Evolutionary conservation across 1,284 basidiomycete genomes (phyloP).

Genomic region (Bondarzewia mesenterica): DNA sequence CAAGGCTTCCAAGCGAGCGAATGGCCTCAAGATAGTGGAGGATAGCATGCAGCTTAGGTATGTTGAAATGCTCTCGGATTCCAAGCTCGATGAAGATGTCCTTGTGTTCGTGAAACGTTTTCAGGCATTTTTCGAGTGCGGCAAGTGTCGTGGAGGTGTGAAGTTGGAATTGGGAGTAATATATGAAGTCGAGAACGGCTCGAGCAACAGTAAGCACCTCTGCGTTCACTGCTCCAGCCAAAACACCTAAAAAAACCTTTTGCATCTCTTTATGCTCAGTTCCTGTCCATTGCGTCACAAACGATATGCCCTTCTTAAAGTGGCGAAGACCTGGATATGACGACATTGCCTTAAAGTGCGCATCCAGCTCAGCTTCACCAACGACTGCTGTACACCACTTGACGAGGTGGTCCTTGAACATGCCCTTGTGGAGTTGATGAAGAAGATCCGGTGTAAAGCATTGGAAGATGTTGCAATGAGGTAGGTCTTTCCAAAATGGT

Average conservation of each 20-base stretch:
- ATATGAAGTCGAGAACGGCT: constrained; percentile 23
- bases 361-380: constrained; percentile 13
- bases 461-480: constrained; percentile 17
- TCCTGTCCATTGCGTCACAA: constrained; percentile 21
- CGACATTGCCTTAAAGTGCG: constrained; percentile 11
- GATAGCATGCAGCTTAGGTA: constrained; percentile 21
- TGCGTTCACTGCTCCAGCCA: constrained; percentile 7
- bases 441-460: constrained; percentile 22
- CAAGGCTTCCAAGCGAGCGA: constrained; percentile 9
- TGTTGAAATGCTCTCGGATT: constrained; percentile 20
- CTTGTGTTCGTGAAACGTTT: constrained; percentile 20
- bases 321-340: constrained; percentile 10
- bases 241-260: constrained; percentile 15
- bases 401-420: constrained; percentile 22
- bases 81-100: constrained; percentile 15
- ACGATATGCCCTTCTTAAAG: constrained; percentile 19
- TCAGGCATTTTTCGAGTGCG: constrained; percentile 8
- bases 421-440: constrained; percentile 24
- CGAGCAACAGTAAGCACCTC: constrained; percentile 11
- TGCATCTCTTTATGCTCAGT: constrained; percentile 21
- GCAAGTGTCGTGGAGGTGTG: constrained; percentile 14
- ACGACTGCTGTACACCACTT: constrained; percentile 15
- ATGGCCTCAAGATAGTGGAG: constrained; percentile 18
- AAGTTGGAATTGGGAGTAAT: constrained; percentile 12
- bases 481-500: constrained; percentile 23